Conservation (phyloP, 768 basidiomycete species). For the Lactifluus hygrophoroides region DNA sequence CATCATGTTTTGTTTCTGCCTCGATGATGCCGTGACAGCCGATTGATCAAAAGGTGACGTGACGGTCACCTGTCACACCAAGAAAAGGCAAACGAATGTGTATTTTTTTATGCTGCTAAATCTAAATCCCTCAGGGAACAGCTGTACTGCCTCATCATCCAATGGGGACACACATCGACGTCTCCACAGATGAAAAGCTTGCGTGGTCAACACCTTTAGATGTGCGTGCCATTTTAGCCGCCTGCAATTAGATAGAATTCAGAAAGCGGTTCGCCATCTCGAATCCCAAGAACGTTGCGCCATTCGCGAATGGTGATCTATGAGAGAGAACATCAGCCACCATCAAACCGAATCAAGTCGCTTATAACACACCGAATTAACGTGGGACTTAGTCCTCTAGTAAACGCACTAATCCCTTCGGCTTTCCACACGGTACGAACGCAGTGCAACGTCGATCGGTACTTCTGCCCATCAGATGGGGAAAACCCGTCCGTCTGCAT, state of each 20-base stretch:
- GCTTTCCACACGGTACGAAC: constrained; percentile 73
- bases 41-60: background rate
- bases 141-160: background rate
- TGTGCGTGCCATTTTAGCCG: background rate
- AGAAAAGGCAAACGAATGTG: too few relatives aligned
- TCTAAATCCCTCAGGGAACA: too few relatives aligned
- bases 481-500: constrained; percentile 93
- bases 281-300: constrained; percentile 93
- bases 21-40: too few relatives aligned
- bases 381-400: constrained; percentile 85
- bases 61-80: constrained; percentile 1
- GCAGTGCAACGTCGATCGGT: constrained; percentile 75
- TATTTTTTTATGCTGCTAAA: background rate
- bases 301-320: constrained; percentile 93
- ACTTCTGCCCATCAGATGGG: constrained; percentile 67
- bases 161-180: background rate
- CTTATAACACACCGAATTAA: constrained; percentile 65
- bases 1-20: constrained; percentile 31
- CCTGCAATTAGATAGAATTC: constrained; percentile 26
- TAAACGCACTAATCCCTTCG: constrained; percentile 82
- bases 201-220: constrained; percentile 2
- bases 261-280: constrained; percentile 80
- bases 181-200: background rate
- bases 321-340: constrained; percentile 2
- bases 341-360: constrained; percentile 3